Evolutionary conservation across 352 stramenopile species (phyloP).

Genomic region (Blastocystis sp.): DNA sequence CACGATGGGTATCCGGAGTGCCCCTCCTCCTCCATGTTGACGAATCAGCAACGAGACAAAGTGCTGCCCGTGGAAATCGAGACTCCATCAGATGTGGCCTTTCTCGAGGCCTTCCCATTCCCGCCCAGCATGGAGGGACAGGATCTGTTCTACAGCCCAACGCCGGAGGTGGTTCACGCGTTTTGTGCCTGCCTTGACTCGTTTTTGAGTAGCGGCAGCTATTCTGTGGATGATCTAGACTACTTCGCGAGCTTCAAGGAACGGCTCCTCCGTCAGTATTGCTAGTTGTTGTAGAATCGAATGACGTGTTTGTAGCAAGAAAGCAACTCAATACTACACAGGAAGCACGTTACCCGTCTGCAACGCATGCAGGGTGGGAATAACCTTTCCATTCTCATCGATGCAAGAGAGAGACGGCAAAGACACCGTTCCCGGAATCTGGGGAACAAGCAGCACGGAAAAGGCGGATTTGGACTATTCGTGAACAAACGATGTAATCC

Average conservation of each 20-base stretch:
- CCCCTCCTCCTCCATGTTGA: neutral
- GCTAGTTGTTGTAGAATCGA: too few relatives aligned
- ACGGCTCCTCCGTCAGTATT: too few relatives aligned
- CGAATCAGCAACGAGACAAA: too few relatives aligned
- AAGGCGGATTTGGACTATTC: neutral
- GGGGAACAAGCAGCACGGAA: neutral
- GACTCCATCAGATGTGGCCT: too few relatives aligned
- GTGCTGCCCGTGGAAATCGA: too few relatives aligned
- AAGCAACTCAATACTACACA: neutral
- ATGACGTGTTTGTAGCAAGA: constrained; percentile 19
- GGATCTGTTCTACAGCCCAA: neutral
- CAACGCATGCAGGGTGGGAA: neutral
- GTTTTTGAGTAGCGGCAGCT: too few relatives aligned
- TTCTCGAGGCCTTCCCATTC: neutral
- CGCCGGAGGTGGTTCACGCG: neutral
- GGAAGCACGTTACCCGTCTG: neutral
- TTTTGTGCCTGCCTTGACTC: neutral
- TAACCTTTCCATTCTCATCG: neutral
- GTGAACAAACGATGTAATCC: neutral
- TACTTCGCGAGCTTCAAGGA: too few relatives aligned
- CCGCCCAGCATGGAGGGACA: neutral
- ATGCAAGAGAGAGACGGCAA: neutral
- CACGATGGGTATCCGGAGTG: neutral
- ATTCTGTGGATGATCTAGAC: too few relatives aligned
- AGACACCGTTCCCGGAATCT: neutral